Conservation (phyloP, 305 asterid species). For the Caryopteris hybrid region DNA sequence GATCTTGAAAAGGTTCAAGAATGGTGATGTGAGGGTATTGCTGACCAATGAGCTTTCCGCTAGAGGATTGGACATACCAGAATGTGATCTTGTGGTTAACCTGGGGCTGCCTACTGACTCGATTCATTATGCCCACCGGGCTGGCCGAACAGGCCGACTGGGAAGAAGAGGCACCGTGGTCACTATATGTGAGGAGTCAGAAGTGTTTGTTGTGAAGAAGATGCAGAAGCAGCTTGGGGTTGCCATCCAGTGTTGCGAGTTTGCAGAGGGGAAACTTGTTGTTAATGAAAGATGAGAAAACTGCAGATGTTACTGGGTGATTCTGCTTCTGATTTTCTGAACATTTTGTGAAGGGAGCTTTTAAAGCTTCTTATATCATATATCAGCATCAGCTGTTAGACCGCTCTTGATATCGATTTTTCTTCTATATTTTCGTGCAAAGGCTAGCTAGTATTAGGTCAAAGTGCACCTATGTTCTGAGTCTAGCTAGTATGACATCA, state of each 20-base stretch:
- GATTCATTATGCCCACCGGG: conserved; percentile 89
- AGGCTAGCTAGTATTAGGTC: too few species aligned
- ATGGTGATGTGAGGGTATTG: conserved; percentile 77
- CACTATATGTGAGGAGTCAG: conserved; percentile 79
- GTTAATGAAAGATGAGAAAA: conserved; percentile 47
- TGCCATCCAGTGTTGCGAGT: conserved; percentile 56
- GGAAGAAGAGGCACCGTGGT: conserved; percentile 87
- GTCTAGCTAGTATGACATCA: too few species aligned
- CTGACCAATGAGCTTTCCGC: conserved; percentile 93
- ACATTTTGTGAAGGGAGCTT: conserved; percentile 8
- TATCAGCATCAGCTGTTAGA: too few species aligned
- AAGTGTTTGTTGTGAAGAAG: conserved; percentile 77
- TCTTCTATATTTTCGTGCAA: too few species aligned
- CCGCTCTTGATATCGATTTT: too few species aligned
- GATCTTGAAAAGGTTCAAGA: conserved; percentile 61
- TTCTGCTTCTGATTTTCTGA: not conserved
- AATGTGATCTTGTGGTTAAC: conserved; percentile 95
- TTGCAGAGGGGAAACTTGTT: conserved; percentile 74
- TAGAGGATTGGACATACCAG: conserved; percentile 86
- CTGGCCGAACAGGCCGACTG: conserved; percentile 92
- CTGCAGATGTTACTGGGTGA: conserved; percentile 17
- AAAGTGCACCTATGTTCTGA: too few species aligned
- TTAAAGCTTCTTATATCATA: too few species aligned
- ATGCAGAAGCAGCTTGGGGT: conserved; percentile 85
- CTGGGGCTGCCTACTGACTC: conserved; percentile 88